Conservation (phyloP, 2,329 filamentous ascomycete species). For the Colletotrichum cordylinicola region DNA sequence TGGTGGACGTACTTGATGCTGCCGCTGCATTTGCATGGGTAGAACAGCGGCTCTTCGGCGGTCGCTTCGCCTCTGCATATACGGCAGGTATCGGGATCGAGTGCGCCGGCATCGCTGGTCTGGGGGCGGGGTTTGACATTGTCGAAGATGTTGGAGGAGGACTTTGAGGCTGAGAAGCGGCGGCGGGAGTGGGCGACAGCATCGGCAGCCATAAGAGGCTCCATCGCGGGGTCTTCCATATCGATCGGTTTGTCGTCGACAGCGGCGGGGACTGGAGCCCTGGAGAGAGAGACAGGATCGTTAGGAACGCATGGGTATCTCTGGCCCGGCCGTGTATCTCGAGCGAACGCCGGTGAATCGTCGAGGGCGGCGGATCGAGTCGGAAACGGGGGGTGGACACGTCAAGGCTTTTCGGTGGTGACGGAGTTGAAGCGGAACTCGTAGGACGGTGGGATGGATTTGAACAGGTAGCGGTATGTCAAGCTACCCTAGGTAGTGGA, state of each 20-base stretch:
- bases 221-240: slow-evolving; percentile 29
- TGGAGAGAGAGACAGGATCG: background rate
- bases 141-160: background rate
- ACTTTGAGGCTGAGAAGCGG: slow-evolving; percentile 22
- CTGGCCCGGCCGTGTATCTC: background rate
- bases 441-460: background rate
- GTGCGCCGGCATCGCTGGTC: slow-evolving; percentile 16
- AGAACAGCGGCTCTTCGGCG: slow-evolving; percentile 85
- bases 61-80: slow-evolving; percentile 94
- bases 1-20: slow-evolving; percentile 99
- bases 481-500: background rate
- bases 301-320: slow-evolving; percentile 20
- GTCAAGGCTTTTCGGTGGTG: background rate
- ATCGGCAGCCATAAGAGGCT: slow-evolving; percentile 30
- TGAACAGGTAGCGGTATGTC: background rate
- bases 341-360: background rate
- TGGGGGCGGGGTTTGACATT: slow-evolving; percentile 3
- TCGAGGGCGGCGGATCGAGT: background rate
- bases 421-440: background rate
- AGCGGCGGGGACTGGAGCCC: slow-evolving; percentile 6
- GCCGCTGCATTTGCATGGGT: slow-evolving; percentile 98
- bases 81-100: slow-evolving; percentile 83
- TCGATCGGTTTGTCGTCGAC: slow-evolving; percentile 5
- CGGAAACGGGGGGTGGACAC: background rate
- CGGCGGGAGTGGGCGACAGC: slow-evolving; percentile 31